A percentile compares a stretch with the other conserved stretches of the same genome.
Conservation (phyloP, 768 basidiomycete genomes). For the Steccherinum ochraceum region DNA sequence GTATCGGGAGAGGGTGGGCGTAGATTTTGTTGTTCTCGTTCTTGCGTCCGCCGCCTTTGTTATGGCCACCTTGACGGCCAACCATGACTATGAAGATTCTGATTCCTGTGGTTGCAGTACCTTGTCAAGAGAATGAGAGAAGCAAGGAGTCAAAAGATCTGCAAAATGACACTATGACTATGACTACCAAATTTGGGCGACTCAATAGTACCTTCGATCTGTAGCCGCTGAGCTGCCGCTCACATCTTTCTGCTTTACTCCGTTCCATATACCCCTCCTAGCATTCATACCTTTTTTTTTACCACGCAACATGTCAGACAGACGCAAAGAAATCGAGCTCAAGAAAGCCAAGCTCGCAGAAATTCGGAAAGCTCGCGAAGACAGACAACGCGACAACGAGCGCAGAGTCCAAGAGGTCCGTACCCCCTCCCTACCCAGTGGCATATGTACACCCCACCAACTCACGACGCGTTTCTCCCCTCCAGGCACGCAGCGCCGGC, state of each 20-base stretch:
- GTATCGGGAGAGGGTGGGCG: conserved; percentile 60
- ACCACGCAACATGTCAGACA: conserved; percentile 24
- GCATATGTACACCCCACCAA: not conserved
- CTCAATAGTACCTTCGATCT: too few species aligned
- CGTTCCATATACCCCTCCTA: too few species aligned
- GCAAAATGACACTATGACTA: too few species aligned
- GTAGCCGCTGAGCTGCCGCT: too few species aligned
- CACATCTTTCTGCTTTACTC: too few species aligned
- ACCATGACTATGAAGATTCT: too few species aligned
- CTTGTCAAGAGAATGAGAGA: too few species aligned
- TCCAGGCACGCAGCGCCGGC: conserved; percentile 19
- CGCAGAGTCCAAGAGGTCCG: conserved; percentile 14
- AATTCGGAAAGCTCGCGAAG: conserved; percentile 69
- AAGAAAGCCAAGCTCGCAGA: conserved; percentile 86
- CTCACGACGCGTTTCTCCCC: not conserved
- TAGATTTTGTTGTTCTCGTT: conserved; percentile 66
- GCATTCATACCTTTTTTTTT: not conserved
- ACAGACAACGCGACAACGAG: conserved; percentile 54
- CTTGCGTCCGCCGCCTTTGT: conserved; percentile 49
- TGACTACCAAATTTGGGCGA: too few species aligned
- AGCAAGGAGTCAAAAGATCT: too few species aligned
- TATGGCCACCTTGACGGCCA: conserved; percentile 9
- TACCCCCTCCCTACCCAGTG: not conserved
- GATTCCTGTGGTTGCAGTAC: too few species aligned
- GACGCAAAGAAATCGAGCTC: conserved; percentile 83